A percentile compares a stretch with the other conserved stretches of the same genome.
These are phyloP conservation scores for Suhomyces sp. DNA, from an alignment of 805 yeast genomes.

Conservation along the genomic window DNA sequence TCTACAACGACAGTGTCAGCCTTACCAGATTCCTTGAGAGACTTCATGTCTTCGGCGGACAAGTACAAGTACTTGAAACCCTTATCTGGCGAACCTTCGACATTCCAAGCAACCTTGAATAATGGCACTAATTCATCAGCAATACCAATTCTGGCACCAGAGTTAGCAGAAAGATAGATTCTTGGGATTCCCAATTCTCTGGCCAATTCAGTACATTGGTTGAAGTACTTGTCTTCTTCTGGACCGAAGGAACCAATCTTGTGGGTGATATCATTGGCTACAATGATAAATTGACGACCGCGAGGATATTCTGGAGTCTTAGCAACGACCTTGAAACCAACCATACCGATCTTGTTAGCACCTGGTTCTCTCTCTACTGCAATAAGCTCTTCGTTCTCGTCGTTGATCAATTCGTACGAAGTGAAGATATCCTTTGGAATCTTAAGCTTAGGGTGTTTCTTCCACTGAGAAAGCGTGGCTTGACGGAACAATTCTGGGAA, in stretches of 20 bases:
- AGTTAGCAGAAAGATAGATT: conserved; percentile 93
- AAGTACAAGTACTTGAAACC: conserved; percentile 91
- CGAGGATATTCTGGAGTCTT: conserved; percentile 96
- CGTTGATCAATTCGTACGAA: conserved; percentile 84
- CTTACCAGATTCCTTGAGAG: conserved; percentile 58
- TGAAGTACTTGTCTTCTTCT: conserved; percentile 86
- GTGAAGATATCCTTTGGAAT: conserved; percentile 76
- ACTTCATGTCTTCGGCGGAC: conserved; percentile 59
- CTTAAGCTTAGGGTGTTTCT: conserved; percentile 53
- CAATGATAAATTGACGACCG: conserved; percentile 89
- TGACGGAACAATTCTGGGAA: conserved; percentile 98
- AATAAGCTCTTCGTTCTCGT: conserved; percentile 68
- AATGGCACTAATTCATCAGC: conserved; percentile 93
- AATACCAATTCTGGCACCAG: conserved; percentile 98
- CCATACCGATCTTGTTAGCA: conserved; percentile 95
- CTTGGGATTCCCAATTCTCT: conserved; percentile 91
- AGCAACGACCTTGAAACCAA: conserved; percentile 85
- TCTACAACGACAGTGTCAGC: conserved; percentile 68
- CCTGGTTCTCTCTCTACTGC: conserved; percentile 96
- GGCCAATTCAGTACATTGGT: conserved; percentile 89
- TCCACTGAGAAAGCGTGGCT: conserved; percentile 85
- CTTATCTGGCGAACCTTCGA: conserved; percentile 65
- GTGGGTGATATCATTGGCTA: conserved; percentile 96
- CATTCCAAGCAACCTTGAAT: conserved; percentile 92
- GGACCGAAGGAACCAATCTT: conserved; percentile 99